Conservation (phyloP, 1,139 yeast genomes). For the Arxiozyma slooffiae region DNA sequence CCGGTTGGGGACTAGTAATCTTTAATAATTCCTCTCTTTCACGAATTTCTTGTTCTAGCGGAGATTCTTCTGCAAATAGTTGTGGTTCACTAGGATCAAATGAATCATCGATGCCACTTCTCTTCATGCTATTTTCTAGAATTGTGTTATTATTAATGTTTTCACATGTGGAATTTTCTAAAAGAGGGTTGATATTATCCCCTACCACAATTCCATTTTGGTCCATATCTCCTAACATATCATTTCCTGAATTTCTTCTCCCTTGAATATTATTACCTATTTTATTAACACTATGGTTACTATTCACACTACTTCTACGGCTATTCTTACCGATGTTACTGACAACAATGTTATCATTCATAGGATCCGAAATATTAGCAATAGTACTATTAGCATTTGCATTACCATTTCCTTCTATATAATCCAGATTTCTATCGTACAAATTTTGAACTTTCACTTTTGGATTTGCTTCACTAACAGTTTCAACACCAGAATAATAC, state of each 20-base stretch:
- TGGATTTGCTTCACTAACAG: conserved; percentile 49
- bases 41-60: conserved; percentile 12
- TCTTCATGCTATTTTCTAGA: conserved; percentile 2
- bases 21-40: conserved; percentile 12
- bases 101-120: conserved; percentile 19
- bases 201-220: neutral
- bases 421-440: no score
- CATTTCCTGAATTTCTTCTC: neutral
- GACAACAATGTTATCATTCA: no score
- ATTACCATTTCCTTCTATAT: neutral
- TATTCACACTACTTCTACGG: neutral
- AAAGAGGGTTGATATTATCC: neutral
- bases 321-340: neutral
- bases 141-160: neutral
- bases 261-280: neutral
- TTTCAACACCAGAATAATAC: conserved; percentile 74
- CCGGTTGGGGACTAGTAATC: conserved; percentile 1
- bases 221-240: neutral
- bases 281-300: neutral
- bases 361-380: neutral
- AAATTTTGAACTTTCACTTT: no score
- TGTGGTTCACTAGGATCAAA: conserved; percentile 64
- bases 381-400: neutral
- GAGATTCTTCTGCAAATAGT: conserved; percentile 39
- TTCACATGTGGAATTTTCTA: neutral